Base-by-base conservation (phyloP, 805 yeast genomes). In the Cyberlindnera suaveolens region DNA sequence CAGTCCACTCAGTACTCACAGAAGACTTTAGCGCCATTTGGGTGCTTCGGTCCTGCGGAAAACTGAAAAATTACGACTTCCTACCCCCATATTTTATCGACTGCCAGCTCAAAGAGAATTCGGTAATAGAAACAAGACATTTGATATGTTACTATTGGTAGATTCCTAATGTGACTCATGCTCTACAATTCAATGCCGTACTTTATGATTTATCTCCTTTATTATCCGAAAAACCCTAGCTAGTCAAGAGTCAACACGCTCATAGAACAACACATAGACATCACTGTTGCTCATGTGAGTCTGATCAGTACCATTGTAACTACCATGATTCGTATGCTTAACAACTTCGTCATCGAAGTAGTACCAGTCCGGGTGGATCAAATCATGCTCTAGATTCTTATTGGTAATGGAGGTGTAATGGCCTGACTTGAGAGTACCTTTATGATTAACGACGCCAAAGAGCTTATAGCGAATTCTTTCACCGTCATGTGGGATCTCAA, bases 341-440 rank as follows among this genome's bases (percentile, higher is more conserved):
- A 74, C 75, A 35, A 64, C 66, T 40, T 84, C 91, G 61, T 85
- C 95, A 57, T 85, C 91, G 60, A 85, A 85, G 48, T 74, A 74
- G 48, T 82, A 79, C 93, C 93, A 85, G 51, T 68, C 67, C 30
- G 80, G 80, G 6, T 56, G 44, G 1, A 51, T 43, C 35, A 66
- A 44, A 38, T 58, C 62, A 45, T 71, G 69, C 6, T 63, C 61
- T 36, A 67, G 58, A 34, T 59, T 62, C 47, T 64, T 80, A 52
- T 80, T 75, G 3, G 82, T 80, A 37, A 82, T 62, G 0, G 88
- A 68, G 1, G 90, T 85, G 56, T 85, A 85, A 60, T 85, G 95
- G 0, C 95, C 95, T 39, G 85, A 78, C 45, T 77, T 74, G 42
- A 83, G 64, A 35, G 75, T 75, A 2, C 95, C 93, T 44, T 72